phyloP scores from a whole-genome alignment of 2,329 filamentous ascomycete genomes.

The Dendryphion nanum region DNA sequence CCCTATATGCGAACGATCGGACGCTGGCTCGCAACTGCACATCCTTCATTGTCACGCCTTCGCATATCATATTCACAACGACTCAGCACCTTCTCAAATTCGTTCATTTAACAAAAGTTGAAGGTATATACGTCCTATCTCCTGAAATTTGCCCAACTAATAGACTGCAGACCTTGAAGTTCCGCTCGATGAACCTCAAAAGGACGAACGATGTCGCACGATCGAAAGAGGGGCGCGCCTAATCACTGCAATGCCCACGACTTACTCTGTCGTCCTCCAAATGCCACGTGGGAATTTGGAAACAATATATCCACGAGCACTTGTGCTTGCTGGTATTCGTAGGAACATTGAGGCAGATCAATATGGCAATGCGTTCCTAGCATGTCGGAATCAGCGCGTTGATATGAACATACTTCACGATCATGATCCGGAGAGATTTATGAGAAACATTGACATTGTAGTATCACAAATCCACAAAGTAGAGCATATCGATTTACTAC shows the following conservation, averaged over 20 bases:
- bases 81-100: slow-evolving; percentile 93
- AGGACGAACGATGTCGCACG: slow-evolving; percentile 85
- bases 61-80: slow-evolving; percentile 88
- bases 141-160: background rate
- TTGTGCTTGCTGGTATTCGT: slow-evolving; percentile 88
- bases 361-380: slow-evolving; percentile 79
- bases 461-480: slow-evolving; percentile 80
- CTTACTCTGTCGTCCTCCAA: slow-evolving; percentile 82
- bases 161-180: slow-evolving; percentile 68
- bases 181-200: slow-evolving; percentile 84
- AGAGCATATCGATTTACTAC: slow-evolving; percentile 83
- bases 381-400: slow-evolving; percentile 88
- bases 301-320: slow-evolving; percentile 87
- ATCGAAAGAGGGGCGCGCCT: slow-evolving; percentile 87
- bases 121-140: slow-evolving; percentile 52
- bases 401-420: slow-evolving; percentile 98
- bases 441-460: slow-evolving; percentile 72
- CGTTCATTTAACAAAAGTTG: slow-evolving; percentile 68
- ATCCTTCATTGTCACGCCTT: slow-evolving; percentile 78
- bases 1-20: slow-evolving; percentile 73
- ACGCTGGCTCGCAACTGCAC: slow-evolving; percentile 84
- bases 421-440: slow-evolving; percentile 82
- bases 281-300: slow-evolving; percentile 96
- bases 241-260: slow-evolving; percentile 84
- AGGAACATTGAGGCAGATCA: slow-evolving; percentile 75